A percentile compares a stretch with the other conserved stretches of the same genome.
Evolutionary conservation across 179 eudicot genomes (phyloP).

Genomic region (Carnegiea gigantea): DNA sequence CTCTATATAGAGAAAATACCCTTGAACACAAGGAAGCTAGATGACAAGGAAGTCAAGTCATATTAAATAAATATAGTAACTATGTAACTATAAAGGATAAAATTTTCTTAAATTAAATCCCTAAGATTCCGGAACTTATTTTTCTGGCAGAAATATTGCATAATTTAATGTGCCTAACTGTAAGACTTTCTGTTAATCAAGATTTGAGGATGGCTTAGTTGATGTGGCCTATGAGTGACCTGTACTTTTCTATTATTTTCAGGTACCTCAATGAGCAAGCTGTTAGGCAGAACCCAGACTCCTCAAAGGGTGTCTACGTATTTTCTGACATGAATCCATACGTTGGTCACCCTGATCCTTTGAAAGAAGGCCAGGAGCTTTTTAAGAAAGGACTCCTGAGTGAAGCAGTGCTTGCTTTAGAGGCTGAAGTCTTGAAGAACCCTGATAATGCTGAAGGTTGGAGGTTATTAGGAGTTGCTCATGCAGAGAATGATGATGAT

Average conservation of each 20-base stretch:
- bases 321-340: slow-evolving; percentile 97
- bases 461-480: slow-evolving; percentile 94
- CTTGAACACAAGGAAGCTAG: no score
- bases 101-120: neutral
- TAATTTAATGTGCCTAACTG: neutral
- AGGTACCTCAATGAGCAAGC: slow-evolving; percentile 88
- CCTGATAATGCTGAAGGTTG: slow-evolving; percentile 97
- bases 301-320: slow-evolving; percentile 71
- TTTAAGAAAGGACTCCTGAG: slow-evolving; percentile 93
- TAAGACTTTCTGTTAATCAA: no score
- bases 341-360: slow-evolving; percentile 92
- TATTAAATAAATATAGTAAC: no score
- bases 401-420: slow-evolving; percentile 99
- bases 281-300: slow-evolving; percentile 47
- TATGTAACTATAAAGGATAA: neutral
- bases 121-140: no score
- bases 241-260: neutral
- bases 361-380: slow-evolving; percentile 94
- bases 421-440: slow-evolving; percentile 92
- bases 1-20: neutral
- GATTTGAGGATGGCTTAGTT: no score
- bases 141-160: no score
- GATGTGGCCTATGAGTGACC: neutral
- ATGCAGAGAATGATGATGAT: slow-evolving; percentile 99
- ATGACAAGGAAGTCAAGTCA: neutral